Evolutionary conservation across 1,284 basidiomycete species (phyloP).

Genomic region (Tylopilus orsonianus): DNA sequence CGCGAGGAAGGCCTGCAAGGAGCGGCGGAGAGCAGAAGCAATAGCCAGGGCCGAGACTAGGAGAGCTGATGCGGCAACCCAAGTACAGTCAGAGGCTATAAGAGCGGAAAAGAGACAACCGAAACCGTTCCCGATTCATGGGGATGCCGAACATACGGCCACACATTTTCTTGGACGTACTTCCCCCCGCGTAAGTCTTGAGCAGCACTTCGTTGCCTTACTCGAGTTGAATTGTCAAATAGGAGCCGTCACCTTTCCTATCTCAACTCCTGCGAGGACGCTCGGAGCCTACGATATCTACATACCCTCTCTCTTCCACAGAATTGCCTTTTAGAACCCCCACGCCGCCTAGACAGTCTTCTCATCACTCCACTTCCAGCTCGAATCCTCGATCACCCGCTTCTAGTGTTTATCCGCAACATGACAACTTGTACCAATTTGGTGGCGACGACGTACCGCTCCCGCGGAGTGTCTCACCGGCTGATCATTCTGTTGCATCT

Average conservation of each 20-base stretch:
- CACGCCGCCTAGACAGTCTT: slow-evolving; percentile 7
- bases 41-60: slow-evolving; percentile 16
- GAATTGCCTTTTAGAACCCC: slow-evolving; percentile 1
- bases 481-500: not conserved
- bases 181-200: slow-evolving; percentile 16
- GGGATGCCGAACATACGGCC: not conserved
- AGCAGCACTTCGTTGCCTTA: not conserved
- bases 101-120: slow-evolving; percentile 26
- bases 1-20: slow-evolving; percentile 24
- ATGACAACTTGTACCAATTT: slow-evolving; percentile 14
- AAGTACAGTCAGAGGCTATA: slow-evolving; percentile 5
- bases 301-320: slow-evolving; percentile 3
- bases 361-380: slow-evolving; percentile 8
- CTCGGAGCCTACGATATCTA: slow-evolving; percentile 13
- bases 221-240: slow-evolving; percentile 3
- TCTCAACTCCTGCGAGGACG: slow-evolving; percentile 6
- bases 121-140: slow-evolving; percentile 35
- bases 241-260: slow-evolving; percentile 11
- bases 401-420: slow-evolving; percentile 16
- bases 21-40: slow-evolving; percentile 25
- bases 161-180: not conserved
- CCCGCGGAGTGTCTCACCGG: slow-evolving; percentile 6
- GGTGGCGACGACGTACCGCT: slow-evolving; percentile 8
- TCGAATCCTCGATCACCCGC: slow-evolving; percentile 10
- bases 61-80: slow-evolving; percentile 13